A percentile compares a stretch with the other conserved stretches of the same genome.
Conservation (phyloP, 805 yeast genomes). For the Candida ipomoeae region DNA sequence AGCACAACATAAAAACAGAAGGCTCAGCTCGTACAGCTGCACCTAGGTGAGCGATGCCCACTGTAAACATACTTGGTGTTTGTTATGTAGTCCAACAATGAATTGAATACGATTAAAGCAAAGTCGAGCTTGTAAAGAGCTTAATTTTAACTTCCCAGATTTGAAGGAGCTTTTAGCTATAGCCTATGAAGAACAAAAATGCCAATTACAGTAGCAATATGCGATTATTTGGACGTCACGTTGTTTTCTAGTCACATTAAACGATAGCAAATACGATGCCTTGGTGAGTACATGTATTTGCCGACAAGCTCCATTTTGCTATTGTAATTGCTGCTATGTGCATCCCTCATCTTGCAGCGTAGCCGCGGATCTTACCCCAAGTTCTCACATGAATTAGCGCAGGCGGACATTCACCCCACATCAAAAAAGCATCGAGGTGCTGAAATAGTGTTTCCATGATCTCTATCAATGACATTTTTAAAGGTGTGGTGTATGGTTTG, state of each 20-base stretch:
- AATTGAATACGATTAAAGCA: too few relatives aligned
- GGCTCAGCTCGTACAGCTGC: too few relatives aligned
- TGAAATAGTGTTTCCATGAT: neutral
- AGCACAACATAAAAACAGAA: too few relatives aligned
- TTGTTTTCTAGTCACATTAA: neutral
- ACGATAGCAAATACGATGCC: neutral
- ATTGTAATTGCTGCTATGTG: neutral
- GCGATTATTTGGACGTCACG: neutral
- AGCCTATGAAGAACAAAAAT: neutral
- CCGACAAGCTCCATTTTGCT: neutral
- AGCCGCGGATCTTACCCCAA: constrained; percentile 5
- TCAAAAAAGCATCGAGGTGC: neutral
- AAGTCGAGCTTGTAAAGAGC: too few relatives aligned
- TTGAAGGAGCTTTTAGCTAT: too few relatives aligned
- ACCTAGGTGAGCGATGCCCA: too few relatives aligned
- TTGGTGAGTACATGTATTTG: too few relatives aligned
- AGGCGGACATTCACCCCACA: neutral
- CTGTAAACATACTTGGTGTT: too few relatives aligned
- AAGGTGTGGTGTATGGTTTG: constrained; percentile 28
- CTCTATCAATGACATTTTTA: constrained; percentile 6
- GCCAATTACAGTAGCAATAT: neutral
- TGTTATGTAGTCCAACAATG: too few relatives aligned
- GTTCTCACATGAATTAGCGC: neutral
- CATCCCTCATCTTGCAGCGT: neutral
- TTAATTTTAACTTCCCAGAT: too few relatives aligned